phyloP scores from a whole-genome alignment of 1,139 yeast species.

The Kluyveromyces sp. region DNA sequence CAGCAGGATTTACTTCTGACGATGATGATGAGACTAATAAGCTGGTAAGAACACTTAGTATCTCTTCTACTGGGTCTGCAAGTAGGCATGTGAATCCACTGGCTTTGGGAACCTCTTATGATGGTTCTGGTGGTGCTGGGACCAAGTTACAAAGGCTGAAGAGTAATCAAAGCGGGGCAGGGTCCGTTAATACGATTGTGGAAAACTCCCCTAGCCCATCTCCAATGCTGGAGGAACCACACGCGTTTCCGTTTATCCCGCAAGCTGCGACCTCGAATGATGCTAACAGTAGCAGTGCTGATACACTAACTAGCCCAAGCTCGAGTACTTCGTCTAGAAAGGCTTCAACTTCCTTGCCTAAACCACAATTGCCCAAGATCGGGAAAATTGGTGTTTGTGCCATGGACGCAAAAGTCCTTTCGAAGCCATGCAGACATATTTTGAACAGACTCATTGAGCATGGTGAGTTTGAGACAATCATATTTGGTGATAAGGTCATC shows the following conservation, averaged over 20 bases:
- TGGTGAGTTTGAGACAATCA: slow-evolving; percentile 94
- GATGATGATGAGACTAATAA: slow-evolving; percentile 22
- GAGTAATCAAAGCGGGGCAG: slow-evolving; percentile 6
- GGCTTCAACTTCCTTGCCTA: slow-evolving; percentile 23
- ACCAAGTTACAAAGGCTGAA: slow-evolving; percentile 7
- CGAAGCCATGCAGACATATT: slow-evolving; percentile 92
- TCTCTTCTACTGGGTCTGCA: slow-evolving; percentile 9
- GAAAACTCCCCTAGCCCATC: slow-evolving; percentile 2
- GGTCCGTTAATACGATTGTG: slow-evolving; percentile 1
- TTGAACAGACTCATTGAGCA: slow-evolving; percentile 80
- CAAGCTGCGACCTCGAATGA: slow-evolving; percentile 5
- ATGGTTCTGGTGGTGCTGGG: neutral
- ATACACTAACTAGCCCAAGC: slow-evolving; percentile 12
- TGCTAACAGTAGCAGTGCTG: neutral
- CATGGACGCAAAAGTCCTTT: slow-evolving; percentile 93
- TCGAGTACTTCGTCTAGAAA: slow-evolving; percentile 26
- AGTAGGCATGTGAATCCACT: slow-evolving; percentile 10
- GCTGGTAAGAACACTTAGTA: slow-evolving; percentile 22
- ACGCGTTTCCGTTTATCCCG: neutral
- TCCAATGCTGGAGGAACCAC: neutral
- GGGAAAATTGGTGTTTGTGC: slow-evolving; percentile 99
- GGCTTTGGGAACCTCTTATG: neutral
- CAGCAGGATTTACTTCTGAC: slow-evolving; percentile 26
- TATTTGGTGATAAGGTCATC: slow-evolving; percentile 95
- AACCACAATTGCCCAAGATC: slow-evolving; percentile 56